Conservation (phyloP, 1,284 basidiomycete genomes). For the Tausonia pullulans region DNA sequence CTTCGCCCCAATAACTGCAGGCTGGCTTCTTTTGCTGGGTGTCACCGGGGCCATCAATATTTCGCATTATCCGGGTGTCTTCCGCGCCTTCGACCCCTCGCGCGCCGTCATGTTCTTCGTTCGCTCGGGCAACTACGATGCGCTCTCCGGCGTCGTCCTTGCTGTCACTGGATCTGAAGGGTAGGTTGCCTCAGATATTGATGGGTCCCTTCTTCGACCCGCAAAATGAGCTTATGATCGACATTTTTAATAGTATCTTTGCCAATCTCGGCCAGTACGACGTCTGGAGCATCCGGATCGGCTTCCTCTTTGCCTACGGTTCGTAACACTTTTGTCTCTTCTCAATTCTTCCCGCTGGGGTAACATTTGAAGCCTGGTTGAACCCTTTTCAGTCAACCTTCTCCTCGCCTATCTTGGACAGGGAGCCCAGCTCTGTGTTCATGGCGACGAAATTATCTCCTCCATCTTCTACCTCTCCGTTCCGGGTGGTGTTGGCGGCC, state of each 20-base stretch:
- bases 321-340: too few relatives aligned
- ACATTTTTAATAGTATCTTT: too few relatives aligned
- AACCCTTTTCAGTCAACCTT: constrained; percentile 40
- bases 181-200: constrained; percentile 21
- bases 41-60: constrained; percentile 51
- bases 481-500: constrained; percentile 28
- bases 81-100: constrained; percentile 55
- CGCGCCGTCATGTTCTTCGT: constrained; percentile 53
- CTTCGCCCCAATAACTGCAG: constrained; percentile 37
- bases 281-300: constrained; percentile 35
- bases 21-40: constrained; percentile 48
- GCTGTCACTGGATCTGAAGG: constrained; percentile 22
- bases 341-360: too few relatives aligned
- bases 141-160: constrained; percentile 51
- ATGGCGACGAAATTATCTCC: constrained; percentile 39
- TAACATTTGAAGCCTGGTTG: too few relatives aligned
- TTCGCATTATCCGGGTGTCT: constrained; percentile 45
- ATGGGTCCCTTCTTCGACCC: constrained; percentile 30
- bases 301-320: constrained; percentile 37
- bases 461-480: constrained; percentile 56
- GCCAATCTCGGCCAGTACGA: too few relatives aligned
- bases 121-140: constrained; percentile 49
- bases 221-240: too few relatives aligned
- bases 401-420: constrained; percentile 59
- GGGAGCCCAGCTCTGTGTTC: constrained; percentile 39